Evolutionary conservation across 805 yeast genomes (phyloP).

Genomic region (Clavispora fructus): DNA sequence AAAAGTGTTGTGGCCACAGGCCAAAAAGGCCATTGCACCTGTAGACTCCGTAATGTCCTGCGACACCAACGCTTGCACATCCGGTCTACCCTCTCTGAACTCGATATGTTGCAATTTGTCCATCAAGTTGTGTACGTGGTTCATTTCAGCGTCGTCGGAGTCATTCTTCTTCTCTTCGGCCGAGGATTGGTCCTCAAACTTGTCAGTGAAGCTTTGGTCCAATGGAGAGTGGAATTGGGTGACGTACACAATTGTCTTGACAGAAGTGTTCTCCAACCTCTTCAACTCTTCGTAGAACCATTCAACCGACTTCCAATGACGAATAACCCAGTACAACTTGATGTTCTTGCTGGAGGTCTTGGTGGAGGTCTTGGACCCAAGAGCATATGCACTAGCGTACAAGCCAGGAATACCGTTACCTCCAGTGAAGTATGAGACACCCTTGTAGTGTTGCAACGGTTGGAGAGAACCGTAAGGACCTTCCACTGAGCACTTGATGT

Average conservation of each 20-base stretch:
- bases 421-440: constrained; percentile 52
- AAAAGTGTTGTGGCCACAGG: constrained; percentile 61
- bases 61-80: constrained; percentile 27
- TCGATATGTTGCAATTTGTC: constrained; percentile 31
- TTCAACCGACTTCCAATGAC: constrained; percentile 34
- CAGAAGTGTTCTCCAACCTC: constrained; percentile 24
- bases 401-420: constrained; percentile 64
- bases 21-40: constrained; percentile 44
- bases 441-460: constrained; percentile 44
- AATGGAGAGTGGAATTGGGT: constrained; percentile 13
- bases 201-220: constrained; percentile 12
- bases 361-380: constrained; percentile 12
- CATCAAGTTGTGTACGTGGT: constrained; percentile 6
- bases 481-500: constrained; percentile 45
- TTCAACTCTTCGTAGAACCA: constrained; percentile 37
- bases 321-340: constrained; percentile 36
- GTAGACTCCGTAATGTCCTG: constrained; percentile 30
- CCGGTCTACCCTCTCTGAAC: constrained; percentile 43
- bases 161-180: constrained; percentile 13
- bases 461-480: constrained; percentile 55
- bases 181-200: constrained; percentile 1
- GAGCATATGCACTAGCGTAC: constrained; percentile 36
- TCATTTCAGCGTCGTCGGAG: constrained; percentile 4
- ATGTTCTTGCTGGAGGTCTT: constrained; percentile 5
- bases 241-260: constrained; percentile 36